Conservation (phyloP, 352 stramenopile species). For the Globisporangium nunn region DNA sequence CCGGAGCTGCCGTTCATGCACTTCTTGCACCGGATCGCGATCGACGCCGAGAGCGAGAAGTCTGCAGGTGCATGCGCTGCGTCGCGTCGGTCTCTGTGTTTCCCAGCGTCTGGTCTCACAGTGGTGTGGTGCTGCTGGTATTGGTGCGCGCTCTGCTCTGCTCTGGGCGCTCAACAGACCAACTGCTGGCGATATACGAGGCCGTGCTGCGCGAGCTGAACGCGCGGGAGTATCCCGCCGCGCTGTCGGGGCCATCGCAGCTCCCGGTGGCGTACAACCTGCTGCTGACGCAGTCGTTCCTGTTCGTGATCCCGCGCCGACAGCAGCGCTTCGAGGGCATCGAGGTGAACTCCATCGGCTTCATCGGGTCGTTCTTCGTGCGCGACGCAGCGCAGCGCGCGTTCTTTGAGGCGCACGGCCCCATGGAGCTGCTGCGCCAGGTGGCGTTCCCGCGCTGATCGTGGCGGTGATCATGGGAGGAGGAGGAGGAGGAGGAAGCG, state of each 20-base stretch:
- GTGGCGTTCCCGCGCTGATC: conserved; percentile 46
- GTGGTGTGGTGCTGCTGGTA: neutral
- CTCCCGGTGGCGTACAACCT: conserved; percentile 68
- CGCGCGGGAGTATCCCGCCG: conserved; percentile 20
- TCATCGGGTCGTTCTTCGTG: conserved; percentile 77
- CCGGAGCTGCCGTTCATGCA: conserved; percentile 65
- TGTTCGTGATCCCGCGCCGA: conserved; percentile 65
- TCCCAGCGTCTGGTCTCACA: neutral
- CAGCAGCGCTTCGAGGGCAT: conserved; percentile 47
- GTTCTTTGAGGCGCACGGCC: conserved; percentile 38
- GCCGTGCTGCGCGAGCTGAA: conserved; percentile 46
- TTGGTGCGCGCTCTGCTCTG: neutral
- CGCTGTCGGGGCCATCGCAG: neutral
- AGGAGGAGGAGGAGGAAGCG: neutral
- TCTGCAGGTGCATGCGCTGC: conserved; percentile 23
- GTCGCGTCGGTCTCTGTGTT: too few species aligned
- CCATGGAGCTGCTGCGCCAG: conserved; percentile 47
- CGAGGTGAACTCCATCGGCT: conserved; percentile 82
- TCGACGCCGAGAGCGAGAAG: conserved; percentile 29
- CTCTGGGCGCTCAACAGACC: conserved; percentile 10
- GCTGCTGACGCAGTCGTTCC: conserved; percentile 62
- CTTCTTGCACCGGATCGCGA: conserved; percentile 56
- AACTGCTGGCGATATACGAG: conserved; percentile 34
- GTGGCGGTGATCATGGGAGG: neutral
- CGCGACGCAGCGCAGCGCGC: conserved; percentile 49